Evolutionary conservation across 495 filamentous ascomycete species (phyloP).

Genomic region (Lasiosphaeria ovina): DNA sequence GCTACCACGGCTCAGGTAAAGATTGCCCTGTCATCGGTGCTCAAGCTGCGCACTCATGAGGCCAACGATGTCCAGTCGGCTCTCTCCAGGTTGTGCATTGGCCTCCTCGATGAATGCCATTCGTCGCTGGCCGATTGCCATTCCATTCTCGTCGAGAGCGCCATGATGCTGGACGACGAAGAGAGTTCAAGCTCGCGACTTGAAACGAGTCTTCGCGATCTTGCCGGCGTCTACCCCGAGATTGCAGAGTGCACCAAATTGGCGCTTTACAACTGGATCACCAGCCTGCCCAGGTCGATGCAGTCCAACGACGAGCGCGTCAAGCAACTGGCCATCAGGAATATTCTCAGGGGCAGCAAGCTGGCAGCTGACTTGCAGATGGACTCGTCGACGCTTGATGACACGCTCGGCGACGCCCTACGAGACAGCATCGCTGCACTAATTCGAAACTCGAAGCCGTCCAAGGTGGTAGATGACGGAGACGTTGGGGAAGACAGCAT

Average conservation of each 20-base stretch:
- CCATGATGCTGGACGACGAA: constrained; percentile 67
- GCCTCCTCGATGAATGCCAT: constrained; percentile 73
- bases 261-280: constrained; percentile 76
- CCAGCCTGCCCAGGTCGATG: constrained; percentile 76
- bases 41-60: constrained; percentile 75
- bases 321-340: constrained; percentile 68
- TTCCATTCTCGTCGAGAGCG: constrained; percentile 72
- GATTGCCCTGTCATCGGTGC: constrained; percentile 73
- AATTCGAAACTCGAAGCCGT: constrained; percentile 35
- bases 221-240: constrained; percentile 60
- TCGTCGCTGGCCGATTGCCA: constrained; percentile 68
- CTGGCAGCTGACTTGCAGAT: constrained; percentile 62
- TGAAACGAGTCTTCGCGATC: constrained; percentile 53
- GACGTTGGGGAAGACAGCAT: constrained; percentile 5
- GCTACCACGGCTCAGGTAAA: constrained; percentile 82
- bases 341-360: constrained; percentile 70
- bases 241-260: constrained; percentile 67
- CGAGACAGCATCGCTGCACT: constrained; percentile 57
- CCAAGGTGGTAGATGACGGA: constrained; percentile 25
- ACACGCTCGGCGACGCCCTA: constrained; percentile 62
- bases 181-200: constrained; percentile 44
- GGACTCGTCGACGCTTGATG: constrained; percentile 69
- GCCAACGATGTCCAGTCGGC: constrained; percentile 67
- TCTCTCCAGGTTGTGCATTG: constrained; percentile 66
- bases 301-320: constrained; percentile 76